Base-by-base conservation (phyloP, 2,329 filamentous ascomycete genomes). In the Fusarium burgessii region DNA sequence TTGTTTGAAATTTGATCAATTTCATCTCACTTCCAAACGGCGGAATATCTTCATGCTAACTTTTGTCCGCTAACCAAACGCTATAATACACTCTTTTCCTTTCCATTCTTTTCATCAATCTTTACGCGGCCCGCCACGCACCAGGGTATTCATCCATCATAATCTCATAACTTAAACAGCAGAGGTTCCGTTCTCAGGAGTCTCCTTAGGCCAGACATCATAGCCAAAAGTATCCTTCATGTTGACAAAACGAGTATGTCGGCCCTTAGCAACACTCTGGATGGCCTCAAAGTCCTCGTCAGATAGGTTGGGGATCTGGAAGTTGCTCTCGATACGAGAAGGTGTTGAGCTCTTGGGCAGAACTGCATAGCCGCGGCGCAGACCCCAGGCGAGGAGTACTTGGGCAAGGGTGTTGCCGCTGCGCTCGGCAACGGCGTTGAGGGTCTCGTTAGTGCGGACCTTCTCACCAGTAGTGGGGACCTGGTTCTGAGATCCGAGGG, bases 141-240 rank as follows among this genome's bases (percentile, higher is more conserved):
- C 47, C 36, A 41, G 68, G 68, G 68, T 72, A 71, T 69, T 67
- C 56, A 47, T 66, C 66, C 56, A 47, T 66, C 66, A 46, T 68
- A 47, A 68, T 43, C 45, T 65, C 58, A 62, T 66, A 56, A 70
- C 33, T 70, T 35, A 72, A 59, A 50, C 69, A 43, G 49, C 56
- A 50, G 66, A 56, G 15, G 69, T 70, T 25, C 70, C 70, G 2
- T 70, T 67, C 61, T 70, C 70, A 13, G 40, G 46, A 11, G 45
- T 67, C 82, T 90, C 88, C 76, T 90, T 87, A 1, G 89, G 85
- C 89, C 89, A 91, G 52, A 93, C 87, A 74, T 93, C 85, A 78
- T 92, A 92, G 10, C 92, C 92, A 79, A 93, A 93, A 2, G 90
- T 92, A 71, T 93, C 91, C 85, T 92, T 93, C 91, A 93, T 93